phyloP scores from a whole-genome alignment of 176 grass and related monocot genomes.

The Urochloa ruziziensis region DNA sequence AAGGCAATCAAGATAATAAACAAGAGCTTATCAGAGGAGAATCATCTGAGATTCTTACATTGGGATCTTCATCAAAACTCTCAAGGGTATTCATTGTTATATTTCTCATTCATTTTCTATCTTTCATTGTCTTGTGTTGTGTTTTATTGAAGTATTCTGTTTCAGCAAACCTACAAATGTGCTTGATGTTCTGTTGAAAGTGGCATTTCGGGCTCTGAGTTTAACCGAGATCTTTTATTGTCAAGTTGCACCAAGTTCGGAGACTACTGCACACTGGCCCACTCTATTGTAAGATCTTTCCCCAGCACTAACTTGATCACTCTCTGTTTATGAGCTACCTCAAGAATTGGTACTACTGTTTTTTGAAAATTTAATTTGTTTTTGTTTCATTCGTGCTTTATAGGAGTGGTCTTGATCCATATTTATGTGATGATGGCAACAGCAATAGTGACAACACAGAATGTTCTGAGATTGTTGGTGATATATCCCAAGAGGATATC shows the following conservation, averaged over 20 bases:
- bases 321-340: neutral
- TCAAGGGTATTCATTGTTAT: constrained; percentile 57
- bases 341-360: neutral
- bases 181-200: constrained; percentile 71
- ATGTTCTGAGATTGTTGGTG: constrained; percentile 43
- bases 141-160: constrained; percentile 31
- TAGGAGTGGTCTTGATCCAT: constrained; percentile 38
- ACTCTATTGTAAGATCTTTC: constrained; percentile 48
- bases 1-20: constrained; percentile 75
- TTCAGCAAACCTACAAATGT: constrained; percentile 77
- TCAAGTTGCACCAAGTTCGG: constrained; percentile 49
- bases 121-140: neutral
- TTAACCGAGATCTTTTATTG: constrained; percentile 82
- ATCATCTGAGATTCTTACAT: constrained; percentile 81
- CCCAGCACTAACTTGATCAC: neutral
- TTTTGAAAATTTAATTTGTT: constrained; percentile 9
- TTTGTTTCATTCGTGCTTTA: constrained; percentile 14
- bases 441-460: constrained; percentile 59
- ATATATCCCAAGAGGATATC: constrained; percentile 66
- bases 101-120: constrained; percentile 6
- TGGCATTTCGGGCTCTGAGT: constrained; percentile 64
- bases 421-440: constrained; percentile 55
- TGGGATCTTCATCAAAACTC: constrained; percentile 94
- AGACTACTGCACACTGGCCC: constrained; percentile 50
- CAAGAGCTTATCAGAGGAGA: constrained; percentile 47